Evolutionary conservation across 2,329 filamentous ascomycete genomes (phyloP).

Genomic region (Sclerotinia spermophila): DNA sequence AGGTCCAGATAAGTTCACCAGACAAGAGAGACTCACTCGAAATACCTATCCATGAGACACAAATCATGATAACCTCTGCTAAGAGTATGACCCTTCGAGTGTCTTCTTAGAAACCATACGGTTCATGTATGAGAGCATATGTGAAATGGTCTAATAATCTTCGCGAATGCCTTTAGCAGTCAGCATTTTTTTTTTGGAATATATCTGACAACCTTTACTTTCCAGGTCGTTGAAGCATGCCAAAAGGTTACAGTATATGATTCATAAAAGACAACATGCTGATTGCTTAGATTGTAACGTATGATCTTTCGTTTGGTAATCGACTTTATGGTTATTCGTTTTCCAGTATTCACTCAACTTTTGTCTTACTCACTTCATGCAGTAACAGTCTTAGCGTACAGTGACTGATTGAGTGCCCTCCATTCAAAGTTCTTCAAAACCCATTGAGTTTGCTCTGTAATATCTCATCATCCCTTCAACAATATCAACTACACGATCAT

Average conservation of each 20-base stretch:
- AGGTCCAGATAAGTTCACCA: neutral
- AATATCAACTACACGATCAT: neutral
- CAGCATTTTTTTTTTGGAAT: too few relatives aligned
- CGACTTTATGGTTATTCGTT: neutral
- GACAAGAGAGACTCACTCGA: neutral
- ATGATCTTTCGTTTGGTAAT: too few relatives aligned
- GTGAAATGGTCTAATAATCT: too few relatives aligned
- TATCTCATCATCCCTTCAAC: neutral
- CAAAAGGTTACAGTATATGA: neutral
- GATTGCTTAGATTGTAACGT: accelerated
- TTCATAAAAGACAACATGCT: neutral
- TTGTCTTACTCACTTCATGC: neutral
- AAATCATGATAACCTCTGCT: too few relatives aligned
- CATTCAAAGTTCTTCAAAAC: accelerated
- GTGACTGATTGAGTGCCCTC: accelerated
- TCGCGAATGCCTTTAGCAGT: too few relatives aligned
- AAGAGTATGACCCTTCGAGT: too few relatives aligned
- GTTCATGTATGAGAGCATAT: too few relatives aligned
- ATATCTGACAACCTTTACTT: too few relatives aligned
- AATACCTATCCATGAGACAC: too few relatives aligned
- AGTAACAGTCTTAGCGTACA: neutral
- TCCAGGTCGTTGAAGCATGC: too few relatives aligned
- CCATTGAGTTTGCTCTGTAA: accelerated
- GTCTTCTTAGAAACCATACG: too few relatives aligned
- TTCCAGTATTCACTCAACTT: neutral